Conservation (phyloP, 1,284 basidiomycete species). For the Dichomitus squalens region DNA sequence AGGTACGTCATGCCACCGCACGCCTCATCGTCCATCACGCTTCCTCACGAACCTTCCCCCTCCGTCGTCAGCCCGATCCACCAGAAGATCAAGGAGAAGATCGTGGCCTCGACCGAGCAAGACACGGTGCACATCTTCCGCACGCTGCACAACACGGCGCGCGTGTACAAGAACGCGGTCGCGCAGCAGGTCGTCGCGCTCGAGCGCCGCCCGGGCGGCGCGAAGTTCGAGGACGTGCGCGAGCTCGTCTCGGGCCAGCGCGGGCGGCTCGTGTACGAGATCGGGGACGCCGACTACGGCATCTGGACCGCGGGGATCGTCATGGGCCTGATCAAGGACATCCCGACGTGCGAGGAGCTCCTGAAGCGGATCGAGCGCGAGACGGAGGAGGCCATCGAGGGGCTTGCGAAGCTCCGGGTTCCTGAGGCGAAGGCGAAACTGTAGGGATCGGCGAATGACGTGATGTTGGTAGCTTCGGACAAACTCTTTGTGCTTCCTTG, state of each 20-base stretch:
- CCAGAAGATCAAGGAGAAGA: constrained; percentile 88
- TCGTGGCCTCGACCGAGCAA: constrained; percentile 80
- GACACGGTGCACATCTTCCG: constrained; percentile 92
- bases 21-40: background rate
- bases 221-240: constrained; percentile 85
- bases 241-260: constrained; percentile 83
- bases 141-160: constrained; percentile 82
- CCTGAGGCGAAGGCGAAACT: constrained; percentile 48
- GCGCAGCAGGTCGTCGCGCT: constrained; percentile 81
- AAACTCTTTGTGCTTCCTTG: too few species aligned
- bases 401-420: constrained; percentile 43
- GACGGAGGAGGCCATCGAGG: constrained; percentile 71
- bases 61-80: constrained; percentile 72
- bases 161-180: constrained; percentile 88
- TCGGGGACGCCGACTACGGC: constrained; percentile 84
- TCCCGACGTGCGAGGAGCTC: constrained; percentile 83
- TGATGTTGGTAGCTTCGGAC: too few species aligned
- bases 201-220: constrained; percentile 80
- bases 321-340: constrained; percentile 85
- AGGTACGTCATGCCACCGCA: constrained; percentile 43
- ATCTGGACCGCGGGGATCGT: constrained; percentile 86
- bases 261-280: constrained; percentile 82
- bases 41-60: background rate
- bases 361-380: constrained; percentile 76
- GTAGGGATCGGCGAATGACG: too few species aligned